A percentile compares a stretch with the other conserved stretches of the same genome.
Conservation (phyloP, 2,329 filamentous ascomycete genomes). For the Karstenula rhodostoma region DNA sequence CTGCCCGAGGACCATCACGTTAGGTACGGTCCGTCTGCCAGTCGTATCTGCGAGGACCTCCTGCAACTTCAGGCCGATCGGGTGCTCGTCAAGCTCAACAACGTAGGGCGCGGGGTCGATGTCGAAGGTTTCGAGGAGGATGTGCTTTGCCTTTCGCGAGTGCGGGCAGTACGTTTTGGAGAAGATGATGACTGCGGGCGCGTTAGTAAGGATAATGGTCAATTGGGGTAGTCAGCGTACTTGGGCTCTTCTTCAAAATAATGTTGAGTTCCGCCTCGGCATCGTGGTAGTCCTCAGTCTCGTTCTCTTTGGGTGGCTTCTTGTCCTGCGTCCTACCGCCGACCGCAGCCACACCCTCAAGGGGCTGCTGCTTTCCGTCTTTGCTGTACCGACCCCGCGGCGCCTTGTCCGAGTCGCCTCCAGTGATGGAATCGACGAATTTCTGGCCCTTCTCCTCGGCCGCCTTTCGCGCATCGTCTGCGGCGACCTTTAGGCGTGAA, state of each 20-base stretch:
- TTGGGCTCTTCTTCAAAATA: constrained; percentile 84
- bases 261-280: constrained; percentile 75
- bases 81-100: constrained; percentile 87
- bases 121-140: constrained; percentile 83
- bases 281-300: constrained; percentile 67
- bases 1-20: constrained; percentile 85
- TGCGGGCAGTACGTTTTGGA: constrained; percentile 92
- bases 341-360: constrained; percentile 54
- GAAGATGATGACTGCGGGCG: constrained; percentile 82
- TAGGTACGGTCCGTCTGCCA: constrained; percentile 86
- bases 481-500: constrained; percentile 72
- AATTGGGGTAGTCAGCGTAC: constrained; percentile 58
- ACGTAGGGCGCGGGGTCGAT: constrained; percentile 85
- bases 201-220: constrained; percentile 14
- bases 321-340: constrained; percentile 54
- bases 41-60: constrained; percentile 75
- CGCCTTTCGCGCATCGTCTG: constrained; percentile 71
- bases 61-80: constrained; percentile 77
- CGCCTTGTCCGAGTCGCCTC: constrained; percentile 56
- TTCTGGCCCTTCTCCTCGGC: constrained; percentile 72
- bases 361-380: constrained; percentile 45
- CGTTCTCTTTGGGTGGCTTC: constrained; percentile 51
- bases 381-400: constrained; percentile 59
- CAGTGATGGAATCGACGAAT: constrained; percentile 43
- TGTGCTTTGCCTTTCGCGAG: constrained; percentile 83